Base-by-base conservation (phyloP, 192 early-diverging fungal species). In the Rhizoclosmatium sp. region DNA sequence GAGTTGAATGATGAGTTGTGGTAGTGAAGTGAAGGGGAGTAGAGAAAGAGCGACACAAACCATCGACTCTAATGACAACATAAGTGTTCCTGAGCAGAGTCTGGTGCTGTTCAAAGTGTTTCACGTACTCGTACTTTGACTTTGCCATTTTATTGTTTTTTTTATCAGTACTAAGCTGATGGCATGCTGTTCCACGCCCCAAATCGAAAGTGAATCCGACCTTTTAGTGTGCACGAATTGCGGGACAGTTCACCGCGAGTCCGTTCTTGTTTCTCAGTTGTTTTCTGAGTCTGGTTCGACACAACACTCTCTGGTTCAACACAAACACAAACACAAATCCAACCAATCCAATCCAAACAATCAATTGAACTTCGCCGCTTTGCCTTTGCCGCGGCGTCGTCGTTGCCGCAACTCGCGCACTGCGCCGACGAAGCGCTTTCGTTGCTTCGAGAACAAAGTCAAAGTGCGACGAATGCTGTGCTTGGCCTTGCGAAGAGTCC, bases 51-150 rank as follows among this genome's bases (percentile, higher is more conserved):
- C 14, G 45, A 10, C 21, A 10, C 69, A 47, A 49, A 76, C 75
- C 75, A 78, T 99, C 98, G 49, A 99, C 87, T 59, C 98, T 93
- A 40, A 98, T 93, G 42, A 98, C 94, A 59, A 99, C 81, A 85
- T 87, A 98, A 46, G 94, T 95, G 75, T 93, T 93, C 39, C 94
- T 93, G 51, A 98, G 88, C 10, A 97, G 85, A 4, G 82, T 86
- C 75, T 91, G 89, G 71, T 93, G 87, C 23, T 72, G 86, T 85
- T 99, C 97, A 88, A 97, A 99, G 68, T 90, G 82, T 67, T 84
- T 92, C 44, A 97, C 96, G 76, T 97, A 97, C 81, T 95, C 94
- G 81, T 93, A 97, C 78, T 94, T 94, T 56, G 93, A 95, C 71
- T 95, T 95, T n/a, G 96, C 96, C 96, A 96, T 96, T 69, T 60